Conservation (phyloP, 2,329 filamentous ascomycete genomes). For the Domatiomyces globalis region DNA sequence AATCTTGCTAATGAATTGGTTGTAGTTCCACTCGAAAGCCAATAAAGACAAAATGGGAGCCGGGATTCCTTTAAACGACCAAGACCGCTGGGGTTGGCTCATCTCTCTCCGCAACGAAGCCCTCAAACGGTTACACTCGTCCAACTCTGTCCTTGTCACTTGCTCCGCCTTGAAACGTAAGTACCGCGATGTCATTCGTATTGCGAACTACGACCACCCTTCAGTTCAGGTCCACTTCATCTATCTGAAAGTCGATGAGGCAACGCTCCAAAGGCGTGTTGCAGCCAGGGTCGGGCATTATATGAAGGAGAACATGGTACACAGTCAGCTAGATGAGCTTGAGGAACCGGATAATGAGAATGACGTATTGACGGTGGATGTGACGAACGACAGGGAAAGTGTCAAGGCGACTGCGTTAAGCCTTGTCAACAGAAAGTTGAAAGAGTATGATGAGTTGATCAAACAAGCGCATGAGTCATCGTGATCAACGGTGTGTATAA, state of each 20-base stretch:
- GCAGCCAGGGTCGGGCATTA: conserved; percentile 66
- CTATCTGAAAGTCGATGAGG: conserved; percentile 68
- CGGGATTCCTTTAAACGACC: conserved; percentile 74
- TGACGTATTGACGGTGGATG: conserved; percentile 59
- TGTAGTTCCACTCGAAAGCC: conserved; percentile 38
- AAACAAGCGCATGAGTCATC: neutral
- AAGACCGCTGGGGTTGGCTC: conserved; percentile 96
- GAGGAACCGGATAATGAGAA: conserved; percentile 58
- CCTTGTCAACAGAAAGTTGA: conserved; percentile 43
- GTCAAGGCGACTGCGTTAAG: conserved; percentile 48
- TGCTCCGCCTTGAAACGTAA: conserved; percentile 95
- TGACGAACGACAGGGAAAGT: conserved; percentile 36
- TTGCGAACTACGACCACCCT: conserved; percentile 61
- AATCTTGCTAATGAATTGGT: neutral
- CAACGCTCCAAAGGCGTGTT: conserved; percentile 62
- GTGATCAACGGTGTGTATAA: neutral
- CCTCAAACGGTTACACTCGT: conserved; percentile 33
- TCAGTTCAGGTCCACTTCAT: conserved; percentile 78
- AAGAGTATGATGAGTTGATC: conserved; percentile 24
- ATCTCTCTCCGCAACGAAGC: conserved; percentile 55
- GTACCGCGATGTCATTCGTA: conserved; percentile 82
- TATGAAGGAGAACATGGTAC: conserved; percentile 92
- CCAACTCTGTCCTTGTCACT: conserved; percentile 66
- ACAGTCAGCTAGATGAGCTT: conserved; percentile 77
- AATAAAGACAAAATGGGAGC: conserved; percentile 86